Evolutionary conservation across 768 basidiomycete genomes (phyloP), one percentile per base, ranked within the genome.

Genomic region (Chalciporus piperatus): DNA sequence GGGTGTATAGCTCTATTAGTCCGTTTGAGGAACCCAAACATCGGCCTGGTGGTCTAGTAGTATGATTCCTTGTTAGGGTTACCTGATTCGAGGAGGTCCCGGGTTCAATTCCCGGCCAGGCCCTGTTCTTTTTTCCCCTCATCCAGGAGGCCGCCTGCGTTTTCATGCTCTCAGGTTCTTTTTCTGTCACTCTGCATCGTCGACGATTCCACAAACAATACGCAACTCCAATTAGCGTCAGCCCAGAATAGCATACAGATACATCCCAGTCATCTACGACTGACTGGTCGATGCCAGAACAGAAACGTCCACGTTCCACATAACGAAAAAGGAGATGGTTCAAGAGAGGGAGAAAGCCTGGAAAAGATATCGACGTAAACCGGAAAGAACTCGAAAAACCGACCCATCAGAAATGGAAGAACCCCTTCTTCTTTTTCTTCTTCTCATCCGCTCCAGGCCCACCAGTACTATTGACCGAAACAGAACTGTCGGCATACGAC

Each of bases 381-480:
- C n/a, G n/a, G n/a, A 9, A 45, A 25, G 25, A 30, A 44, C 3
- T 20, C 12, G 19, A 22, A 23, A 38, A 14, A 8, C 37, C 16
- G 19, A 41, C 6, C 16, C 7, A 16, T 73, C 59, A 84, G 62
- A 90, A 89, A 27, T 79, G 77, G 70, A 89, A 86, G 53, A 87
- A 73, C 13, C 83, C 79, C 50, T 79, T 81, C 69, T 84, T 89
- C 78, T 89, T 91, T 74, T 87, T 85, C 74, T 88, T 85, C 68
- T 87, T 82, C 59, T 82, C 78, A 54, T 76, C 76, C 11, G 56
- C 64, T 3, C 67, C 68, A 16, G 69, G 60, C 0, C 64, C 68
- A 14, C 65, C 62, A 3, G 77, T 74, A 32, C 71, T 70, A 14
- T 73, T 65, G 30, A 62, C 50, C 12, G 80, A 77, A 16, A 73